Conservation (phyloP, 2,329 filamentous ascomycete genomes). For the Calonectria pteridis region DNA sequence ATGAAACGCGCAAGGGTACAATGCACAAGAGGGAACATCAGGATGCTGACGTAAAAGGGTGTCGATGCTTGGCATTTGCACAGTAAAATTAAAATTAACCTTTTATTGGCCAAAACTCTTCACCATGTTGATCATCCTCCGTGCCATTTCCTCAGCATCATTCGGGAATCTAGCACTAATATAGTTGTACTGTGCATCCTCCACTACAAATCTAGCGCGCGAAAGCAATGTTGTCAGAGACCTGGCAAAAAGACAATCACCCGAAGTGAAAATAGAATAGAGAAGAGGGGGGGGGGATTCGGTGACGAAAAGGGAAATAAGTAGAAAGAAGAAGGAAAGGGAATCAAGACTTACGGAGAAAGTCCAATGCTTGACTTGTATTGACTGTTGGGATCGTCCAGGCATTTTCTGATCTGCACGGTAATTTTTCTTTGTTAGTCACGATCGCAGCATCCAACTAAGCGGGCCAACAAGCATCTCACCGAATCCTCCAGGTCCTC, state of each 20-base stretch:
- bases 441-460: background rate
- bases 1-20: background rate
- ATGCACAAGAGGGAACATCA: background rate
- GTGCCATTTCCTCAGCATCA: slow-evolving; percentile 50
- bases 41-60: background rate
- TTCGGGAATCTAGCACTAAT: slow-evolving; percentile 61
- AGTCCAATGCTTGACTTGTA: slow-evolving; percentile 59
- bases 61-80: background rate
- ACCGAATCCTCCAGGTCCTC: slow-evolving; percentile 62
- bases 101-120: slow-evolving; percentile 15
- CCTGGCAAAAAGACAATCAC: background rate
- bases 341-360: slow-evolving; percentile 54
- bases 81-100: background rate
- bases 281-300: background rate
- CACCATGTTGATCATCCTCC: slow-evolving; percentile 13
- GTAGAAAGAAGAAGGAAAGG: background rate
- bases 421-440: background rate
- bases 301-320: background rate
- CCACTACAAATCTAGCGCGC: slow-evolving; percentile 58
- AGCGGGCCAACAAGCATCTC: slow-evolving; percentile 31
- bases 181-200: slow-evolving; percentile 63
- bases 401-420: slow-evolving; percentile 14
- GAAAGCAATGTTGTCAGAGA: slow-evolving; percentile 2
- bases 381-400: slow-evolving; percentile 44
- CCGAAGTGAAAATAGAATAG: background rate